A percentile compares a stretch with the other conserved stretches of the same genome.
These are phyloP conservation scores for Schizochytrium sp. DNA, from an alignment of 108 stramenopile species.

Conservation along the genomic window DNA sequence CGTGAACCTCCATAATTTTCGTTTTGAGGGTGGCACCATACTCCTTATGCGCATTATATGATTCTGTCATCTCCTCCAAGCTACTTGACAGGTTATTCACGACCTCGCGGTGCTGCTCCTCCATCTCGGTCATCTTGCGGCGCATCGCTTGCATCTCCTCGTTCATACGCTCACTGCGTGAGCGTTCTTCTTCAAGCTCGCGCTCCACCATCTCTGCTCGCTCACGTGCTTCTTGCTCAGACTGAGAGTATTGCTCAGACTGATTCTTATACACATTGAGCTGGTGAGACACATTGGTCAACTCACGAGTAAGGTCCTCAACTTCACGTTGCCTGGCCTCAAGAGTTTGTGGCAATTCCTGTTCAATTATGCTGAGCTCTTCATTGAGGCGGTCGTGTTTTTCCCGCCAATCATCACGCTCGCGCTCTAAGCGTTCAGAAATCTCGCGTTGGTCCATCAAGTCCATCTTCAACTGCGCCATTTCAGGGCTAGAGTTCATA, in stretches of 20 bases:
- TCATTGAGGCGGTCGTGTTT: conserved; percentile 38
- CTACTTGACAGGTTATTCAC: neutral
- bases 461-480: conserved; percentile 17
- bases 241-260: neutral
- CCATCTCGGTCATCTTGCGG: neutral
- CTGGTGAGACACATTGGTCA: neutral
- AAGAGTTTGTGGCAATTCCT: neutral
- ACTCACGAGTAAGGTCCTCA: conserved; percentile 11
- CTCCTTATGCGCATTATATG: conserved; percentile 19
- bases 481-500: neutral
- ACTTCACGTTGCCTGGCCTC: neutral
- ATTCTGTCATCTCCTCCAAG: conserved; percentile 35
- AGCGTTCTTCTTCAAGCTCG: conserved; percentile 27
- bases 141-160: neutral
- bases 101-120: neutral
- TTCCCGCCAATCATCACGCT: conserved; percentile 26
- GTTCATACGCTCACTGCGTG: neutral
- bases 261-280: conserved; percentile 32
- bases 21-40: conserved; percentile 43
- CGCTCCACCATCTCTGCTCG: conserved; percentile 26
- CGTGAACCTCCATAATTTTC: conserved; percentile 24
- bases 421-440: neutral
- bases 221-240: conserved; percentile 51
- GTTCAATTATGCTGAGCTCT: conserved; percentile 16
- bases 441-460: conserved; percentile 28